phyloP scores from a whole-genome alignment of 176 grass and related monocot species.

The Oryza meridionalis region DNA sequence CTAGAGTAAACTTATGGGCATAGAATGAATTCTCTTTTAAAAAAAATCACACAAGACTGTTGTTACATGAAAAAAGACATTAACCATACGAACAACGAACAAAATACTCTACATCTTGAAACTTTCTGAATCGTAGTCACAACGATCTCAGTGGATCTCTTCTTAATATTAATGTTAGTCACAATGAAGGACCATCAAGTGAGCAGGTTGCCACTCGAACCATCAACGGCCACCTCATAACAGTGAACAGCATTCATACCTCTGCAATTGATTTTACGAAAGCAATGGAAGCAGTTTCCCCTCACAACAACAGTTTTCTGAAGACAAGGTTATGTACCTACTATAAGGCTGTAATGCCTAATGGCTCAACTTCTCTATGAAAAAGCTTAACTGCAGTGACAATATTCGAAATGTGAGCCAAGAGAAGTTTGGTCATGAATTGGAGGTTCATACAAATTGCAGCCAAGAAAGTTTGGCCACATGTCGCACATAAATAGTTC shows the following conservation, averaged over 20 bases:
- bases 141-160: constrained; percentile 58
- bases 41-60: too few relatives aligned
- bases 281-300: constrained; percentile 46
- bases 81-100: too few relatives aligned
- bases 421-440: constrained; percentile 56
- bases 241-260: constrained; percentile 71
- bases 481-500: too few relatives aligned
- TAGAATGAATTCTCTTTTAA: too few relatives aligned
- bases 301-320: constrained; percentile 55
- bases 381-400: constrained; percentile 72
- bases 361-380: constrained; percentile 57
- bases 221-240: constrained; percentile 46
- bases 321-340: constrained; percentile 88
- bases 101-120: too few relatives aligned
- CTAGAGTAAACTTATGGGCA: too few relatives aligned
- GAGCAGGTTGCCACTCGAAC: constrained; percentile 42
- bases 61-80: too few relatives aligned
- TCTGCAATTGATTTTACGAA: constrained; percentile 58
- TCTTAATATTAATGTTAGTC: constrained; percentile 6
- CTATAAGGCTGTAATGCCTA: constrained; percentile 81
- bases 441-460: constrained; percentile 38
- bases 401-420: constrained; percentile 70
- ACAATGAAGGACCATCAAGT: constrained; percentile 35
- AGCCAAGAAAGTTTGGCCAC: too few relatives aligned
- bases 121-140: constrained; percentile 63